These are phyloP conservation scores for Pezicula rhizophila DNA, from an alignment of 2,329 filamentous ascomycete species.

Conservation along the genomic window DNA sequence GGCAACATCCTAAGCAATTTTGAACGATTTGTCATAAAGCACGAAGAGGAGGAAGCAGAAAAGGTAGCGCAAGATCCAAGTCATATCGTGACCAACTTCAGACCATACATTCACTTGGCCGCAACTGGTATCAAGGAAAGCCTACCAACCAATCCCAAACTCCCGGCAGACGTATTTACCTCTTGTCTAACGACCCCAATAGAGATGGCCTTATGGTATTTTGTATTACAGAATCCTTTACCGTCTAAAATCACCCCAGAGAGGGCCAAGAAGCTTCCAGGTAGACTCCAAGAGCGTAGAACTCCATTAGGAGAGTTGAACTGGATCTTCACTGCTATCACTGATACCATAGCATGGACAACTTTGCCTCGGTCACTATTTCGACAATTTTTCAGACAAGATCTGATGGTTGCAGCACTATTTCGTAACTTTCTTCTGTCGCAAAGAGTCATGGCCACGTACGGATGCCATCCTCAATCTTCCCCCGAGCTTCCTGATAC, in stretches of 20 bases:
- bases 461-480: constrained; percentile 91
- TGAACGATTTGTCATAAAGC: constrained; percentile 88
- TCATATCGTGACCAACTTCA: constrained; percentile 69
- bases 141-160: constrained; percentile 84
- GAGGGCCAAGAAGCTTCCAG: constrained; percentile 82
- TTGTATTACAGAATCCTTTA: constrained; percentile 77
- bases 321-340: constrained; percentile 99
- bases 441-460: constrained; percentile 92
- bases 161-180: constrained; percentile 93
- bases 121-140: constrained; percentile 89
- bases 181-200: constrained; percentile 95
- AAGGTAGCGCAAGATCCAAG: constrained; percentile 69
- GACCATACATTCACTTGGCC: constrained; percentile 78
- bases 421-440: constrained; percentile 95
- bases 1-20: constrained; percentile 96
- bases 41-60: constrained; percentile 82
- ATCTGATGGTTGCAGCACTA: constrained; percentile 96
- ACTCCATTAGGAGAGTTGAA: constrained; percentile 95
- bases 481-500: constrained; percentile 90
- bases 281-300: constrained; percentile 83
- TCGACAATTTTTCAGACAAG: constrained; percentile 94
- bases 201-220: constrained; percentile 94
- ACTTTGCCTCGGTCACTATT: constrained; percentile 84
- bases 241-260: constrained; percentile 65
- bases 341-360: constrained; percentile 98